phyloP scores from a whole-genome alignment of 805 yeast genomes.

The Huiozyma sinensis region DNA sequence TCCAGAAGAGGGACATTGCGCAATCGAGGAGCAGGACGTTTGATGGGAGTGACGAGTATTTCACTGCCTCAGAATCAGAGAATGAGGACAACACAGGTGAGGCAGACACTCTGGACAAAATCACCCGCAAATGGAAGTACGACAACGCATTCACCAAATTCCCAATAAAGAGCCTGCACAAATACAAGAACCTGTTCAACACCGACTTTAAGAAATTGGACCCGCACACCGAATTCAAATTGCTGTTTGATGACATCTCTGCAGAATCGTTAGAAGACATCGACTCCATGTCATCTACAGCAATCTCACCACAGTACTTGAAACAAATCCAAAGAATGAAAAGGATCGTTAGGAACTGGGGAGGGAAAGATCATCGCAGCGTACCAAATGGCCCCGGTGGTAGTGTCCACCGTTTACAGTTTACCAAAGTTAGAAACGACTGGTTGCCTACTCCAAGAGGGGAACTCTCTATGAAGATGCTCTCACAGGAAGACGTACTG shows the following conservation, averaged over 20 bases:
- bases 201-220: constrained; percentile 40
- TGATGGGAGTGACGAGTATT: constrained; percentile 31
- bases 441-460: constrained; percentile 65
- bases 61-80: constrained; percentile 31
- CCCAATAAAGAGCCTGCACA: constrained; percentile 8
- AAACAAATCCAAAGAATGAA: constrained; percentile 45
- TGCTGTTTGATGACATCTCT: constrained; percentile 62
- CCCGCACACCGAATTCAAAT: constrained; percentile 64
- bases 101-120: neutral
- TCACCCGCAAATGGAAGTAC: constrained; percentile 27
- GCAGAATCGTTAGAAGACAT: constrained; percentile 63
- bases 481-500: constrained; percentile 32
- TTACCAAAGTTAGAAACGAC: constrained; percentile 68
- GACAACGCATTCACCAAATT: constrained; percentile 21
- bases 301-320: constrained; percentile 57
- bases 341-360: constrained; percentile 67
- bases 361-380: constrained; percentile 61
- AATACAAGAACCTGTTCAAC: constrained; percentile 13
- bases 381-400: constrained; percentile 51
- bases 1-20: constrained; percentile 21
- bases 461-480: constrained; percentile 50
- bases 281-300: constrained; percentile 59
- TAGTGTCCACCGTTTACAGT: constrained; percentile 49
- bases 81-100: constrained; percentile 18
- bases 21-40: constrained; percentile 11